Conservation (phyloP, 2,329 filamentous ascomycete species). For the Ramichloridium luteum region DNA sequence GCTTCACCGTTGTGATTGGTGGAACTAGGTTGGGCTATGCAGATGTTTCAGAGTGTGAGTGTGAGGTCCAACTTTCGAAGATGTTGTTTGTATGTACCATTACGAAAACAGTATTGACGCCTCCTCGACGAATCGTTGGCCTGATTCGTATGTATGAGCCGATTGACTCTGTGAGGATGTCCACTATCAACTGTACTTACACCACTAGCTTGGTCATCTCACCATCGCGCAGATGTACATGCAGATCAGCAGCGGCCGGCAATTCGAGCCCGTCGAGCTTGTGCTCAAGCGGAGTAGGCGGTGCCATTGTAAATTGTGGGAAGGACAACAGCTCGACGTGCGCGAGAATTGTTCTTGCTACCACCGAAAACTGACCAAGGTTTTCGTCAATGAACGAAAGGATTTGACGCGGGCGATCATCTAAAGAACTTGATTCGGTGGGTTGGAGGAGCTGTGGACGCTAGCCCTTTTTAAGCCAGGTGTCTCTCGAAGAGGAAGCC, state of each 20-base stretch:
- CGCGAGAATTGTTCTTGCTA: too few relatives aligned
- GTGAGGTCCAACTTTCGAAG: too few relatives aligned
- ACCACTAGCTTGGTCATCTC: constrained; percentile 39
- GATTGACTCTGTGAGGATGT: neutral
- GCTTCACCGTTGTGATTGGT: constrained; percentile 37
- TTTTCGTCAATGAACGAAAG: too few relatives aligned
- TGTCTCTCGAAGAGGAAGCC: too few relatives aligned
- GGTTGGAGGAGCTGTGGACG: too few relatives aligned
- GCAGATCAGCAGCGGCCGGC: constrained; percentile 39
- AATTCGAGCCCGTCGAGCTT: constrained; percentile 34
- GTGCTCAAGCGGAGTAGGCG: constrained; percentile 19
- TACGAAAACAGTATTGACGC: constrained; percentile 42
- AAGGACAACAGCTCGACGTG: too few relatives aligned
- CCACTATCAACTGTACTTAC: constrained; percentile 12
- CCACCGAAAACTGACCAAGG: too few relatives aligned
- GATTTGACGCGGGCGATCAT: too few relatives aligned
- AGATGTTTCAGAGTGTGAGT: neutral
- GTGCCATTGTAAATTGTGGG: constrained; percentile 10
- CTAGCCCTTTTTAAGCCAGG: too few relatives aligned
- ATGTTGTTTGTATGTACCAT: constrained; percentile 32
- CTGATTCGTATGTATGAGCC: too few relatives aligned
- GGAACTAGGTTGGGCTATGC: constrained; percentile 38
- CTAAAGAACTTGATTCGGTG: too few relatives aligned
- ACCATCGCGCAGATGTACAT: constrained; percentile 41
- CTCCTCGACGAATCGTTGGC: constrained; percentile 38